Percentiles rank a stretch among this genome's conserved stretches.
Conservation (phyloP, 1,284 basidiomycete species). For the Irpex lacteus region DNA sequence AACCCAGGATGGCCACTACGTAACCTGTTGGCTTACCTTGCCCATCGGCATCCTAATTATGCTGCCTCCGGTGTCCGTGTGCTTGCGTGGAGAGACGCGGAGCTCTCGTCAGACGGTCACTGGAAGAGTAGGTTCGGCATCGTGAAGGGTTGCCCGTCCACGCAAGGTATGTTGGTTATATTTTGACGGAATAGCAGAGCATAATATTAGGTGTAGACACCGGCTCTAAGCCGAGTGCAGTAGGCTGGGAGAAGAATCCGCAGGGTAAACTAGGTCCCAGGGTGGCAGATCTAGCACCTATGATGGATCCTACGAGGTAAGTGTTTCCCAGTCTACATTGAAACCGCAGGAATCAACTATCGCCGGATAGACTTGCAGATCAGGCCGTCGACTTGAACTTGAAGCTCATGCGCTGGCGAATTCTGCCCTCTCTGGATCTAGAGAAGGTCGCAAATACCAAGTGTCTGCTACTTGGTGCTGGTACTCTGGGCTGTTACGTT, state of each 20-base stretch:
- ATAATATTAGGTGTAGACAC: constrained; percentile 13
- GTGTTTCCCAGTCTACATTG: background rate
- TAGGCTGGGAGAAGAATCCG: constrained; percentile 95
- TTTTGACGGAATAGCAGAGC: constrained; percentile 7
- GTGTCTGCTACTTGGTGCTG: constrained; percentile 90
- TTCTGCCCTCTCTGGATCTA: constrained; percentile 86
- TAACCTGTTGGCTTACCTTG: constrained; percentile 84
- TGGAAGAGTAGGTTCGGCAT: constrained; percentile 67
- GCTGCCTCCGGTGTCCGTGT: constrained; percentile 51
- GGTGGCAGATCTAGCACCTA: constrained; percentile 89
- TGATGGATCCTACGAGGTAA: constrained; percentile 89
- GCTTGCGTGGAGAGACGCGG: constrained; percentile 73
- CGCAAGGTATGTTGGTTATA: constrained; percentile 8
- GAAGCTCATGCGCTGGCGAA: constrained; percentile 98
- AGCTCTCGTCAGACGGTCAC: constrained; percentile 36
- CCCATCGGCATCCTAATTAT: constrained; percentile 46
- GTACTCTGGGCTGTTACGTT: constrained; percentile 96
- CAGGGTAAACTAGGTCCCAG: constrained; percentile 84
- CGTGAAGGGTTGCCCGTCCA: constrained; percentile 33
- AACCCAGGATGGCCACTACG: constrained; percentile 95
- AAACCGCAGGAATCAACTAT: background rate
- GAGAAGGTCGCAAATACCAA: constrained; percentile 81
- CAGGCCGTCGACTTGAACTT: constrained; percentile 97
- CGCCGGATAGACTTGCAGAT: constrained; percentile 71
- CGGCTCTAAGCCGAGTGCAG: constrained; percentile 53